Percentiles rank a stretch among this genome's conserved stretches.
Conservation (phyloP, 805 yeast genomes). For the Maudiozyma serrabonitensis region DNA sequence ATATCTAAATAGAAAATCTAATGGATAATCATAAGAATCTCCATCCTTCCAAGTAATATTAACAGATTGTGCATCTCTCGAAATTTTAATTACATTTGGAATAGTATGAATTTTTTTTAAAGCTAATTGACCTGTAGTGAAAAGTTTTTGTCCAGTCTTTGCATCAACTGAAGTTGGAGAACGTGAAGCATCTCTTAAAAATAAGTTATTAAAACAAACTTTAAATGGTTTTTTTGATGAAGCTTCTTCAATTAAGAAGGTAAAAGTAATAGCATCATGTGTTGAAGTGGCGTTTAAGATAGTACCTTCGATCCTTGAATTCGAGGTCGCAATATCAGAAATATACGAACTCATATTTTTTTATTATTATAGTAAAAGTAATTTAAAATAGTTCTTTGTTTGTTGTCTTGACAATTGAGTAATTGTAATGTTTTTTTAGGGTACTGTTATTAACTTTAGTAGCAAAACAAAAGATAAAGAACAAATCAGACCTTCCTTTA, state of each 20-base stretch:
- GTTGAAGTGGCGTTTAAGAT: slow-evolving; percentile 8
- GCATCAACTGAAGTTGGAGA: slow-evolving; percentile 40
- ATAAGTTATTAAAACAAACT: slow-evolving; percentile 39
- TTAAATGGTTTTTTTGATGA: slow-evolving; percentile 11
- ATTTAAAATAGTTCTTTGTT: too few relatives aligned
- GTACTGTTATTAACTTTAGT: too few relatives aligned
- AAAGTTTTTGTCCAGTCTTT: slow-evolving; percentile 42
- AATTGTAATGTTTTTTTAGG: too few relatives aligned
- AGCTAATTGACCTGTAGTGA: slow-evolving; percentile 47
- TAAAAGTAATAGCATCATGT: slow-evolving; percentile 18
- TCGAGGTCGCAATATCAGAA: neutral
- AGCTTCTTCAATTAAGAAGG: slow-evolving; percentile 12
- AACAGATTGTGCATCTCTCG: slow-evolving; percentile 28
- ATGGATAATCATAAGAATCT: slow-evolving; percentile 34
- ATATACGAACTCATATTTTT: neutral
- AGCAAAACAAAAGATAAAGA: too few relatives aligned
- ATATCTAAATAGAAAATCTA: slow-evolving; percentile 38
- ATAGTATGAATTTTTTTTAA: slow-evolving; percentile 23
- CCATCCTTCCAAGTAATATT: slow-evolving; percentile 43
- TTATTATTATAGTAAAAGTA: too few relatives aligned
- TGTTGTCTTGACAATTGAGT: too few relatives aligned
- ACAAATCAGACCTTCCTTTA: too few relatives aligned
- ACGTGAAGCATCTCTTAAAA: slow-evolving; percentile 59
- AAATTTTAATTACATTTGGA: slow-evolving; percentile 31
- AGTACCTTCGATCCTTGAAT: slow-evolving; percentile 1